phyloP scores from a whole-genome alignment of 2,329 filamentous ascomycete genomes.

The Fusarium globosum region DNA sequence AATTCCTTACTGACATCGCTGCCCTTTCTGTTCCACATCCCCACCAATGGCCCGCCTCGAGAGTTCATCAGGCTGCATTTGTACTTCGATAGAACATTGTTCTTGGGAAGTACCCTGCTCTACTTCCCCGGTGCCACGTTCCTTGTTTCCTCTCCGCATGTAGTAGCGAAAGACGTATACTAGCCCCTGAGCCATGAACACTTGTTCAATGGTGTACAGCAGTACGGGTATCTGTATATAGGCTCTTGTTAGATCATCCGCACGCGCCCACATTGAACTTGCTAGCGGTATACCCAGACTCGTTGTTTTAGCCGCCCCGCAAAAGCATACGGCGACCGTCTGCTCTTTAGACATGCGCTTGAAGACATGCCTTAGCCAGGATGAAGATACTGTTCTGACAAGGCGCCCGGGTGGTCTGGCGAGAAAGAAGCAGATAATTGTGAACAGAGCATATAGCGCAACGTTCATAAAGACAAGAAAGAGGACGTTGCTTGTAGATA shows the following conservation, averaged over 20 bases:
- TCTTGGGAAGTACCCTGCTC: conserved; percentile 2
- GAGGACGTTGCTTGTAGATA: conserved; percentile 69
- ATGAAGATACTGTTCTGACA: conserved; percentile 21
- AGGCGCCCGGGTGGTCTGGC: conserved; percentile 56
- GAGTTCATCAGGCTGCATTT: background rate
- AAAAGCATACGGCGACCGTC: conserved; percentile 78
- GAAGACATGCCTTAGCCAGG: conserved; percentile 49
- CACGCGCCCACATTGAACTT: conserved; percentile 73
- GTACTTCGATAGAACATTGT: conserved; percentile 2
- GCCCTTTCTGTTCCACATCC: conserved; percentile 2
- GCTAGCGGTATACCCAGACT: conserved; percentile 75
- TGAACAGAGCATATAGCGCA: conserved; percentile 71
- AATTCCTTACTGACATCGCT: background rate
- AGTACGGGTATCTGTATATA: conserved; percentile 73
- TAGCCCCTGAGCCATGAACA: conserved; percentile 58
- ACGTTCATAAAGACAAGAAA: conserved; percentile 77
- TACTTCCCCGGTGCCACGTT: conserved; percentile 35
- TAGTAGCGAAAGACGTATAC: conserved; percentile 62
- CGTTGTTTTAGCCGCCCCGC: conserved; percentile 78
- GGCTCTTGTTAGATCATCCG: conserved; percentile 64
- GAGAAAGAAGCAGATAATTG: conserved; percentile 67
- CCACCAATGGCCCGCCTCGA: background rate
- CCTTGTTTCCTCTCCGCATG: conserved; percentile 46
- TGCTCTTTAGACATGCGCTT: conserved; percentile 68
- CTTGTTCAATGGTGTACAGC: conserved; percentile 69